Conservation (phyloP, 495 filamentous ascomycete genomes). For the Peziza echinospora region DNA sequence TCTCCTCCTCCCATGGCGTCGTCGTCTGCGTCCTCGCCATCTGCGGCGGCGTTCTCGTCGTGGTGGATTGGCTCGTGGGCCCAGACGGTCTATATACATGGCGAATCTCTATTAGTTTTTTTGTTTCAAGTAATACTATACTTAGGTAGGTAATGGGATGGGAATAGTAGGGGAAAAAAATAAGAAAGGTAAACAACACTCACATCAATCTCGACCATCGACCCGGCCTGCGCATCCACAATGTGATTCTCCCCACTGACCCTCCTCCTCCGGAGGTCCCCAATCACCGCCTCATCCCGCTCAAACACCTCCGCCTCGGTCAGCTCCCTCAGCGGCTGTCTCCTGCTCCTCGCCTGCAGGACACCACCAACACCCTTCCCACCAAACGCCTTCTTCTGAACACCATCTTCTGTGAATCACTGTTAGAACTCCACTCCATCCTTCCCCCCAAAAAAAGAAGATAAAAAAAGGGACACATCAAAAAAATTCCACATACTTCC, state of each 20-base stretch:
- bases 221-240: conserved; percentile 12
- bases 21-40: conserved; percentile 2
- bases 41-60: conserved; percentile 2
- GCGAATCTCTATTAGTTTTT: too few species aligned
- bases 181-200: background rate
- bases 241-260: conserved; percentile 16
- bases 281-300: conserved; percentile 19
- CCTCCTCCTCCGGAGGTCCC: conserved; percentile 16
- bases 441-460: too few species aligned
- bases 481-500: too few species aligned
- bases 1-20: too few species aligned
- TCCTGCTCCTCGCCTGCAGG: background rate
- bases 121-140: too few species aligned
- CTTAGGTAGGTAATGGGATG: too few species aligned
- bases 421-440: too few species aligned
- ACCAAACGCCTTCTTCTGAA: background rate
- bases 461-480: too few species aligned
- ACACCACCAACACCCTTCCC: background rate
- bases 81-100: too few species aligned
- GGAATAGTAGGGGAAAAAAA: background rate
- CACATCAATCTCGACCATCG: conserved; percentile 10
- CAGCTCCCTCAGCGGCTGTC: conserved; percentile 16
- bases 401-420: background rate
- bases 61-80: background rate
- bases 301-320: conserved; percentile 16